Conservation (phyloP, 495 filamentous ascomycete genomes). For the Talaromyces stipitatus region DNA sequence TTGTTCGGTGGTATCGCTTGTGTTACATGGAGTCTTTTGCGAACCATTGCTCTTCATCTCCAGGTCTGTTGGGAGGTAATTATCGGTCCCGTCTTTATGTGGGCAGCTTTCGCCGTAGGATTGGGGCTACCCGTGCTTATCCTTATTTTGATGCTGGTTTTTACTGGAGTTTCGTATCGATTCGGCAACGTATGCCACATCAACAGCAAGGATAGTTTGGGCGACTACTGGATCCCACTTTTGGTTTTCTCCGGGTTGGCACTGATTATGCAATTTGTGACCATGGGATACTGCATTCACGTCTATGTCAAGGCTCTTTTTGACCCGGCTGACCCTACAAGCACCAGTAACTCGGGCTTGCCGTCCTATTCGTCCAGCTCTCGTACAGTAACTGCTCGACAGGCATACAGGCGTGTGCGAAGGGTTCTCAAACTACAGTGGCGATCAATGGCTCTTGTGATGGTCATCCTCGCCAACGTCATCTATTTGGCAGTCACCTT, state of each 20-base stretch:
- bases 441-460: conserved; percentile 79
- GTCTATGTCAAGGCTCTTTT: conserved; percentile 83
- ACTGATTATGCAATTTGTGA: conserved; percentile 72
- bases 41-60: conserved; percentile 85
- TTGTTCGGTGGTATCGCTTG: conserved; percentile 77
- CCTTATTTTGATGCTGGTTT: conserved; percentile 61
- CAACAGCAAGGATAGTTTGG: conserved; percentile 70
- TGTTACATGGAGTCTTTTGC: conserved; percentile 83
- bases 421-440: conserved; percentile 90
- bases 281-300: conserved; percentile 89
- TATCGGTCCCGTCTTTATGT: conserved; percentile 85
- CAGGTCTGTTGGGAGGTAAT: conserved; percentile 97
- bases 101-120: conserved; percentile 67
- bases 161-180: conserved; percentile 90
- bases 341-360: conserved; percentile 62
- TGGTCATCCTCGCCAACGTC: conserved; percentile 81
- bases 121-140: conserved; percentile 76
- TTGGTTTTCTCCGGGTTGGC: conserved; percentile 71
- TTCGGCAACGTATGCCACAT: conserved; percentile 91
- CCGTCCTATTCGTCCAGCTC: conserved; percentile 76
- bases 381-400: conserved; percentile 74
- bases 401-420: conserved; percentile 77
- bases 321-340: conserved; percentile 54
- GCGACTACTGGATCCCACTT: conserved; percentile 87
- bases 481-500: conserved; percentile 90